phyloP scores from a whole-genome alignment of 306 rosid genomes.

The Medicago lupulina region DNA sequence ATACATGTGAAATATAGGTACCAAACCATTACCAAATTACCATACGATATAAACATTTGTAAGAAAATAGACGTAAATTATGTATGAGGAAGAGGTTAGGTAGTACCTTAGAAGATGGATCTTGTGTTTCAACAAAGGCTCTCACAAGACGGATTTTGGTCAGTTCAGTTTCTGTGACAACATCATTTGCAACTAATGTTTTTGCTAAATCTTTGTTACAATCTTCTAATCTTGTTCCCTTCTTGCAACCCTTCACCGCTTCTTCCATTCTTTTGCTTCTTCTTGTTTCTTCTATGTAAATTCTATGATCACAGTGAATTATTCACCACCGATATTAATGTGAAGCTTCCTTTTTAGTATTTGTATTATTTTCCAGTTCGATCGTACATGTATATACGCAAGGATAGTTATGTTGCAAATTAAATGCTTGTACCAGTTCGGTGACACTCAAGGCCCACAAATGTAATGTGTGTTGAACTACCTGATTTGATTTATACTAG shows the following conservation, averaged over 20 bases:
- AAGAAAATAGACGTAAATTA: background rate
- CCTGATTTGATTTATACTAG: background rate
- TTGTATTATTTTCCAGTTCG: background rate
- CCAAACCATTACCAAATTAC: too few relatives aligned
- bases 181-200: constrained; percentile 33
- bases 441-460: too few relatives aligned
- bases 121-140: constrained; percentile 18
- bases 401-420: background rate
- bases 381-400: background rate
- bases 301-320: too few relatives aligned
- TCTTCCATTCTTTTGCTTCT: background rate
- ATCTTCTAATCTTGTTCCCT: too few relatives aligned
- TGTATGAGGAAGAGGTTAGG: background rate
- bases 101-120: constrained; percentile 53
- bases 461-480: background rate
- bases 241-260: background rate
- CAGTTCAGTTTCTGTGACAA: constrained; percentile 29
- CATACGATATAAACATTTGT: too few relatives aligned
- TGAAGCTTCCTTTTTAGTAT: background rate
- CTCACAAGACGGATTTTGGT: constrained; percentile 43
- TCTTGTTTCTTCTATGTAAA: too few relatives aligned
- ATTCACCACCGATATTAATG: background rate
- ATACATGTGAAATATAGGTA: too few relatives aligned
- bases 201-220: too few relatives aligned
- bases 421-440: constrained; percentile 11